Conservation (phyloP, 2,329 filamentous ascomycete genomes). For the Hansfordia pulvinata region DNA sequence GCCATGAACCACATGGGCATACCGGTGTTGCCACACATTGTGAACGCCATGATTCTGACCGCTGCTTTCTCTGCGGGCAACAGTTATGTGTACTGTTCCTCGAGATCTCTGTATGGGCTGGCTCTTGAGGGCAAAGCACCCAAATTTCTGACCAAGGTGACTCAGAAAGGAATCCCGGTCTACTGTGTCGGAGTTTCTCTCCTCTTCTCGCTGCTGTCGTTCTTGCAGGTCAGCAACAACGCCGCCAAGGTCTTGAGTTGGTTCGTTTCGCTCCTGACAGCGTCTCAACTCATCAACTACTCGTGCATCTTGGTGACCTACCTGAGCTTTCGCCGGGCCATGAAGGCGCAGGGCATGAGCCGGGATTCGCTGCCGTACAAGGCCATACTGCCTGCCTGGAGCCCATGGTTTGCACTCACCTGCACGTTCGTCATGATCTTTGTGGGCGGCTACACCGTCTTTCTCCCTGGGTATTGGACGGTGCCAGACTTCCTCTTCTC, state of each 20-base stretch:
- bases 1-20: slow-evolving; percentile 57
- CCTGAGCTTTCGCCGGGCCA: slow-evolving; percentile 57
- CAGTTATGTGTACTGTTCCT: slow-evolving; percentile 55
- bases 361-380: slow-evolving; percentile 58
- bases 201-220: slow-evolving; percentile 55
- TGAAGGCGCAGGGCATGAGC: slow-evolving; percentile 54
- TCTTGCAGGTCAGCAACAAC: slow-evolving; percentile 55
- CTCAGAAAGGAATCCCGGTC: slow-evolving; percentile 53
- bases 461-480: slow-evolving; percentile 55
- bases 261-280: slow-evolving; percentile 58
- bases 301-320: slow-evolving; percentile 57
- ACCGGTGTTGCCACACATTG: slow-evolving; percentile 50
- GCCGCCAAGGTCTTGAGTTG: slow-evolving; percentile 56
- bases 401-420: slow-evolving; percentile 51
- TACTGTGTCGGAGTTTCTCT: slow-evolving; percentile 58
- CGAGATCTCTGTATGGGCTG: slow-evolving; percentile 53
- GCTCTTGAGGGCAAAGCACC: slow-evolving; percentile 57
- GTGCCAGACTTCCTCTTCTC: slow-evolving; percentile 61
- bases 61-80: slow-evolving; percentile 57
- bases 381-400: slow-evolving; percentile 55
- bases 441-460: slow-evolving; percentile 64
- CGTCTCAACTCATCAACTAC: slow-evolving; percentile 64
- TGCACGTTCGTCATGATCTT: slow-evolving; percentile 59
- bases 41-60: slow-evolving; percentile 60
- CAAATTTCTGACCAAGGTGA: slow-evolving; percentile 44